Conservation (phyloP, 2,329 filamentous ascomycete genomes). For the Coniochaeta ligniaria region DNA sequence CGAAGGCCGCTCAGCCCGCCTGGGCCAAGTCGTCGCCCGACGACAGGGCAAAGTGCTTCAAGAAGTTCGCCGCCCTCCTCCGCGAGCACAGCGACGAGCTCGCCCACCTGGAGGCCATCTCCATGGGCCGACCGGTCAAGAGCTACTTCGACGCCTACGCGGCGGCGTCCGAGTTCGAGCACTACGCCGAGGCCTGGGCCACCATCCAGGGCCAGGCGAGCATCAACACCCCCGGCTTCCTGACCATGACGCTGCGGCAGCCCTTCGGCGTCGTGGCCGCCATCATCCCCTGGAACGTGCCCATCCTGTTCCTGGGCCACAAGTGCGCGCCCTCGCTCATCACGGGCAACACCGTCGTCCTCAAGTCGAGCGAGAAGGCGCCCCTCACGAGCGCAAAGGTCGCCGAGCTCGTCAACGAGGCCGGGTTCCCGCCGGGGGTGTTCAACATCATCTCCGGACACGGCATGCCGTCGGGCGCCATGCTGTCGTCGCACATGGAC, state of each 20-base stretch:
- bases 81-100: slow-evolving; percentile 31
- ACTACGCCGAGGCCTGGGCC: slow-evolving; percentile 34
- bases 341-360: slow-evolving; percentile 40
- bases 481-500: slow-evolving; percentile 58
- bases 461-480: slow-evolving; percentile 58
- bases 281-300: slow-evolving; percentile 54
- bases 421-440: slow-evolving; percentile 69
- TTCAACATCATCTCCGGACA: slow-evolving; percentile 68
- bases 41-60: slow-evolving; percentile 32
- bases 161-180: slow-evolving; percentile 27
- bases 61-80: slow-evolving; percentile 37
- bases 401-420: slow-evolving; percentile 55
- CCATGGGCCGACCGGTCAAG: slow-evolving; percentile 35
- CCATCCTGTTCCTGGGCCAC: slow-evolving; percentile 34
- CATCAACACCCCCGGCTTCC: slow-evolving; percentile 38
- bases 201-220: slow-evolving; percentile 36
- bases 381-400: slow-evolving; percentile 33
- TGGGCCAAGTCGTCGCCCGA: slow-evolving; percentile 34
- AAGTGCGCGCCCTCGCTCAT: slow-evolving; percentile 44
- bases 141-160: slow-evolving; percentile 28
- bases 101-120: slow-evolving; percentile 33
- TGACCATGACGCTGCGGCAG: slow-evolving; percentile 38
- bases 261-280: slow-evolving; percentile 44
- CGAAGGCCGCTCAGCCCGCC: slow-evolving; percentile 33
- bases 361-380: slow-evolving; percentile 48